A percentile compares a stretch with the other conserved stretches of the same genome.
phyloP scores from a whole-genome alignment of 78 protist species.

The Dictyostelium firmibasis region DNA sequence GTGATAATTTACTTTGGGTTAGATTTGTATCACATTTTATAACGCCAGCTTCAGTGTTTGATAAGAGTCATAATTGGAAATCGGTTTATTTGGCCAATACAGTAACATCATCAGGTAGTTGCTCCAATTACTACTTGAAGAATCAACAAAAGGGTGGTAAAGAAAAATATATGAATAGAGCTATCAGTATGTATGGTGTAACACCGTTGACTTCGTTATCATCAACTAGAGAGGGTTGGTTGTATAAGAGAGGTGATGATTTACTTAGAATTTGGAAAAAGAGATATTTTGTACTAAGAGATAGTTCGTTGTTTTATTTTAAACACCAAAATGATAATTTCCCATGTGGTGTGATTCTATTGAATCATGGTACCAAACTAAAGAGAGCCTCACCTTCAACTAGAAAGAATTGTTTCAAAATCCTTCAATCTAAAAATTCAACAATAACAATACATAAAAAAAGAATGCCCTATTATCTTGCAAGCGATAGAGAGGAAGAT shows the following conservation, averaged over 20 bases:
- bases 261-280: constrained; percentile 63
- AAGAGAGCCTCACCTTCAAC: constrained; percentile 16
- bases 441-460: background rate
- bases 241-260: constrained; percentile 69
- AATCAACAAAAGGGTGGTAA: background rate
- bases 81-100: constrained; percentile 9
- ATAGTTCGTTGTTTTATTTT: constrained; percentile 51
- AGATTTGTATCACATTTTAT: constrained; percentile 21
- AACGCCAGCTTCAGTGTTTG: constrained; percentile 55
- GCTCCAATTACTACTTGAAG: background rate
- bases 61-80: constrained; percentile 55
- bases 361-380: background rate
- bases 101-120: background rate
- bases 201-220: background rate
- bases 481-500: constrained; percentile 56
- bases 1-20: constrained; percentile 37
- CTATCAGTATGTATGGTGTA: constrained; percentile 37
- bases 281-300: constrained; percentile 56
- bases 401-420: constrained; percentile 55
- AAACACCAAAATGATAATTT: constrained; percentile 58
- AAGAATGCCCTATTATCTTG: constrained; percentile 40
- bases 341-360: constrained; percentile 66
- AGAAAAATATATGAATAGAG: constrained; percentile 45
- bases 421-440: constrained; percentile 8
- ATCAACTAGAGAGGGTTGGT: constrained; percentile 35